Conservation (phyloP, 768 basidiomycete genomes). For the Termitomyces sp. region DNA sequence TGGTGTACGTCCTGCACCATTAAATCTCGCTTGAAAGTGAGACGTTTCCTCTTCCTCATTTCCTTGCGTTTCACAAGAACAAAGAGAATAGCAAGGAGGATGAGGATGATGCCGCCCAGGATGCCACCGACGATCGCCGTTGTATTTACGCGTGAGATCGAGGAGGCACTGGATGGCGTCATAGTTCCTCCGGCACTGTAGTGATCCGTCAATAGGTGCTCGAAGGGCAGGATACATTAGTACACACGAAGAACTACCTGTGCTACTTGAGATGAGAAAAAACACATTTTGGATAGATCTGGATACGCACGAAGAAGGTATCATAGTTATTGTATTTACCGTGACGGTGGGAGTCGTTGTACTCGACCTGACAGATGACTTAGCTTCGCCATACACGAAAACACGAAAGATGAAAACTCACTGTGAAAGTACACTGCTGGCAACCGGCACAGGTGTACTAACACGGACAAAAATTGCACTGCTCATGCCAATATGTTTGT, state of each 20-base stretch:
- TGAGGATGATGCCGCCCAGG: constrained; percentile 8
- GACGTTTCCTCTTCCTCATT: background rate
- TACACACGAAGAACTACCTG: background rate
- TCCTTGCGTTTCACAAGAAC: background rate
- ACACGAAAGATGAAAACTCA: background rate
- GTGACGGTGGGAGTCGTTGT: background rate
- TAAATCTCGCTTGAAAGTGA: constrained; percentile 10
- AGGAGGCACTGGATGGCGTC: background rate
- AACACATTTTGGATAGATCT: background rate
- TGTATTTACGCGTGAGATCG: background rate
- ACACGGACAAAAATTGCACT: background rate
- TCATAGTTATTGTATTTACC: background rate
- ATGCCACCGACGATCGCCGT: constrained; percentile 10
- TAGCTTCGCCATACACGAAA: background rate
- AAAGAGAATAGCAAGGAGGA: constrained; percentile 2
- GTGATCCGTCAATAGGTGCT: background rate
- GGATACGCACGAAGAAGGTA: background rate
- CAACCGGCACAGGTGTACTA: background rate
- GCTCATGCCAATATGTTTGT: constrained; percentile 1
- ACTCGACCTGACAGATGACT: background rate
- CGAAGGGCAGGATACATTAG: background rate
- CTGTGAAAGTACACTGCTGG: background rate
- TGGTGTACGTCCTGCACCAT: constrained; percentile 11
- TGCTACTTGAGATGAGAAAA: background rate
- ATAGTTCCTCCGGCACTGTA: background rate